phyloP scores from a whole-genome alignment of 179 eudicot genomes.

The Carnegiea gigantea region DNA sequence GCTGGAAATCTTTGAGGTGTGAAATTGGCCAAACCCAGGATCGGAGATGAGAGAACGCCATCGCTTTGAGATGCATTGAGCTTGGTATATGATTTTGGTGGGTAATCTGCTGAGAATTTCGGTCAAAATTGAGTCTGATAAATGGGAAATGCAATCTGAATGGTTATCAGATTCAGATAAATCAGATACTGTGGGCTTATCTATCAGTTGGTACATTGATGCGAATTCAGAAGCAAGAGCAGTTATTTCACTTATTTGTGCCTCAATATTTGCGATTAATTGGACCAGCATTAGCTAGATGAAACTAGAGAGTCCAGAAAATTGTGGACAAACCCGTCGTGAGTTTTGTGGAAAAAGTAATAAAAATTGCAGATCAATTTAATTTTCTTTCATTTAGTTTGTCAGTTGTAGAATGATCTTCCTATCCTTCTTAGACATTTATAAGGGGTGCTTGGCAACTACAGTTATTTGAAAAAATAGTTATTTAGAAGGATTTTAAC shows the following conservation, averaged over 20 bases:
- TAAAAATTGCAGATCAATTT: no score
- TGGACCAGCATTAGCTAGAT: neutral
- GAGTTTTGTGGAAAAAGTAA: neutral
- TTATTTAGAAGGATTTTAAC: no score
- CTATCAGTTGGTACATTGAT: neutral
- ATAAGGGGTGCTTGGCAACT: no score
- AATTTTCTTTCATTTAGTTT: no score
- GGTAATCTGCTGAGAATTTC: conserved; percentile 19
- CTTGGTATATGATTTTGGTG: conserved; percentile 7
- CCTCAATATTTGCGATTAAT: neutral
- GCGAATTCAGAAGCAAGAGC: neutral
- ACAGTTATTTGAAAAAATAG: no score
- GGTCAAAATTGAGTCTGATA: neutral
- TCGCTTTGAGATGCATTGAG: conserved; percentile 10
- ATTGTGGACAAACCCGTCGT: neutral
- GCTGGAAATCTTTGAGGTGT: conserved; percentile 9
- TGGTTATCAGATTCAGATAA: neutral
- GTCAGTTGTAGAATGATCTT: no score
- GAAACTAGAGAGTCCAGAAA: neutral
- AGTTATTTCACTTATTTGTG: neutral
- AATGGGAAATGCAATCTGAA: neutral
- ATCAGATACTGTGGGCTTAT: no score
- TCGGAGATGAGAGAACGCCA: neutral
- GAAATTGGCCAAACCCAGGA: conserved; percentile 1
- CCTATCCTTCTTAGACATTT: no score